Conservation (phyloP, 495 filamentous ascomycete species). For the Pyrenopolyporus hunteri region DNA sequence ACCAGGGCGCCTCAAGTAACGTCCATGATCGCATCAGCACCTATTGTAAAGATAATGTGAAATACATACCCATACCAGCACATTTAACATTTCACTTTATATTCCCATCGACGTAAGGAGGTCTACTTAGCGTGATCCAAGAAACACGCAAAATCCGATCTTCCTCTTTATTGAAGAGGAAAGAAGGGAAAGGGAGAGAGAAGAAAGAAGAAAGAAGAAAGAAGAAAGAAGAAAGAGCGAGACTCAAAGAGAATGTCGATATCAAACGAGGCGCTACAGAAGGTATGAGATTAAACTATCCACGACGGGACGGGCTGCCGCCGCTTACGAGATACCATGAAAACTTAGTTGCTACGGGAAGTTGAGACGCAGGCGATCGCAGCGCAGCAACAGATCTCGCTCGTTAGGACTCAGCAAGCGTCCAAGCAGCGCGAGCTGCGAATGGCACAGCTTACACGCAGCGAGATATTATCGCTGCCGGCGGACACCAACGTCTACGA, state of each 20-base stretch:
- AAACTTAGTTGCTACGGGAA: constrained; percentile 80
- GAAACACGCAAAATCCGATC: too few relatives aligned
- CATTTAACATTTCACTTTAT: too few relatives aligned
- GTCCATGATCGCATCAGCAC: too few relatives aligned
- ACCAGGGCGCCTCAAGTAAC: too few relatives aligned
- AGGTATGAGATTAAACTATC: constrained; percentile 59
- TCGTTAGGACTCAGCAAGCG: constrained; percentile 84
- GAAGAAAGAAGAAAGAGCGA: not conserved
- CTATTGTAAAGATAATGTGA: too few relatives aligned
- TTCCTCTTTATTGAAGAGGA: too few relatives aligned
- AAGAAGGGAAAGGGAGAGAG: too few relatives aligned
- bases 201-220: not conserved
- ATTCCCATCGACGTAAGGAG: too few relatives aligned
- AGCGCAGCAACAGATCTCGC: constrained; percentile 88
- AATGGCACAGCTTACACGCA: constrained; percentile 84
- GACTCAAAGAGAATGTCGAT: constrained; percentile 74
- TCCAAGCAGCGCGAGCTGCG: constrained; percentile 88
- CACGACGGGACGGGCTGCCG: not conserved
- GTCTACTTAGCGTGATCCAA: too few relatives aligned
- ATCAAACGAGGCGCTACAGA: constrained; percentile 92
- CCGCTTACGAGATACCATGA: constrained; percentile 3
- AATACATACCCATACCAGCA: too few relatives aligned
- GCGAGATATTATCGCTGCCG: constrained; percentile 80
- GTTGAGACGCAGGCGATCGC: constrained; percentile 87
- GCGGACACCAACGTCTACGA: constrained; percentile 85